Evolutionary conservation across 2,329 filamentous ascomycete genomes (phyloP).

Genomic region (Fusarium xyrophilum): DNA sequence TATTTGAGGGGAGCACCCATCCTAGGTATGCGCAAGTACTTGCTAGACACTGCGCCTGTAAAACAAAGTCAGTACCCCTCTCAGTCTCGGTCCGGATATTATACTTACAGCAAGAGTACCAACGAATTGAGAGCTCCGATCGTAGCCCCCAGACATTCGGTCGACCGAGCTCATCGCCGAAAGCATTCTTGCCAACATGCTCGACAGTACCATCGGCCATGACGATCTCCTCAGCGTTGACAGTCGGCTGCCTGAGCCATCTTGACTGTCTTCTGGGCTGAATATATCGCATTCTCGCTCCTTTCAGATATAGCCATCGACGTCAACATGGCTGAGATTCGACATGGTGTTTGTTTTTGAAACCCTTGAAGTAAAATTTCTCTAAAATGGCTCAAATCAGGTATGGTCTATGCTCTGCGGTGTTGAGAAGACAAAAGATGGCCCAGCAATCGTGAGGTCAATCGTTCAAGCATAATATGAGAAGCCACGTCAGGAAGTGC

Average conservation of each 20-base stretch:
- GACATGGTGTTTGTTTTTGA: not conserved
- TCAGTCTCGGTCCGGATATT: too few relatives aligned
- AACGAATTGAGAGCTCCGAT: slow-evolving; percentile 49
- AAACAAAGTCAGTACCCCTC: not conserved
- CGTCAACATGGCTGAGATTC: not conserved
- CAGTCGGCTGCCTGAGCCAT: slow-evolving; percentile 12
- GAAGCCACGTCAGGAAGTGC: not conserved
- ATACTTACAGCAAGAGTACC: slow-evolving; percentile 48
- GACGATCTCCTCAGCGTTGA: slow-evolving; percentile 42
- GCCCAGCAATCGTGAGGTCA: too few relatives aligned
- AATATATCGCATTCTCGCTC: not conserved
- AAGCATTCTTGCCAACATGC: slow-evolving; percentile 50
- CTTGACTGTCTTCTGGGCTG: not conserved
- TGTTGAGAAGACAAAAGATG: not conserved
- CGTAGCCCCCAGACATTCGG: slow-evolving; percentile 52
- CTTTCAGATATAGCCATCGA: slow-evolving; percentile 4
- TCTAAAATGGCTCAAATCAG: not conserved
- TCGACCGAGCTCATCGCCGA: slow-evolving; percentile 52
- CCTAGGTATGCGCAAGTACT: slow-evolving; percentile 47
- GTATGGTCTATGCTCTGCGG: not conserved
- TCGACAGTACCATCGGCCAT: slow-evolving; percentile 53
- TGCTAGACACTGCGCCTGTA: slow-evolving; percentile 45
- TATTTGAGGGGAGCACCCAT: slow-evolving; percentile 49
- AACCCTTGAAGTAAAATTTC: not conserved
- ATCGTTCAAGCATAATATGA: too few relatives aligned